Evolutionary conservation across 805 yeast genomes (phyloP).

Genomic region (Clavispora fructus): DNA sequence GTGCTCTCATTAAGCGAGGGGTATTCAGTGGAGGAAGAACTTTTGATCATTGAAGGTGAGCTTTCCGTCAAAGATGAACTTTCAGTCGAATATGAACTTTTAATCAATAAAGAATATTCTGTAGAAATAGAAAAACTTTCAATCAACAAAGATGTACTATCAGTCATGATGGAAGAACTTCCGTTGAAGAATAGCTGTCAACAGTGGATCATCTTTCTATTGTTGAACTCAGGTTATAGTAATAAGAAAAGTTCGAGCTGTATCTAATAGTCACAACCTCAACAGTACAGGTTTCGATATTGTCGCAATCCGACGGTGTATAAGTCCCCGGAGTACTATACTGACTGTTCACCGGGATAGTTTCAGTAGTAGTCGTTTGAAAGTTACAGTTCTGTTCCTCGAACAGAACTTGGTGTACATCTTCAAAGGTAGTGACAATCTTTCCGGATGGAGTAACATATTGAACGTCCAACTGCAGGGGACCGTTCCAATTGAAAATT

Average conservation of each 20-base stretch:
- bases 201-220: background rate
- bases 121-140: too few species aligned
- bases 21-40: too few species aligned
- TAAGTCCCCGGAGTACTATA: background rate
- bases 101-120: too few species aligned
- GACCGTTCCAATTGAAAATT: constrained; percentile 12
- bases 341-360: background rate
- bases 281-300: background rate
- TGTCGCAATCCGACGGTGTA: background rate
- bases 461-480: constrained; percentile 4
- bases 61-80: too few species aligned
- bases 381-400: background rate
- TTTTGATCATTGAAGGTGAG: too few species aligned
- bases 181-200: background rate
- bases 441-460: constrained; percentile 2
- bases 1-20: too few species aligned
- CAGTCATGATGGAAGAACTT: background rate
- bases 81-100: too few species aligned
- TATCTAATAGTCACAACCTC: background rate
- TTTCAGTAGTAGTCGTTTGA: background rate
- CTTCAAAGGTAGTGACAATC: background rate
- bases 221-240: background rate
- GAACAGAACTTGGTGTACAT: background rate
- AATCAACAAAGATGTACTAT: background rate
- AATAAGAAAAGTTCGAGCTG: background rate